A percentile compares a stretch with the other conserved stretches of the same genome.
Conservation (phyloP, 805 yeast species). For the Kodamaea hsintzibuensis region DNA sequence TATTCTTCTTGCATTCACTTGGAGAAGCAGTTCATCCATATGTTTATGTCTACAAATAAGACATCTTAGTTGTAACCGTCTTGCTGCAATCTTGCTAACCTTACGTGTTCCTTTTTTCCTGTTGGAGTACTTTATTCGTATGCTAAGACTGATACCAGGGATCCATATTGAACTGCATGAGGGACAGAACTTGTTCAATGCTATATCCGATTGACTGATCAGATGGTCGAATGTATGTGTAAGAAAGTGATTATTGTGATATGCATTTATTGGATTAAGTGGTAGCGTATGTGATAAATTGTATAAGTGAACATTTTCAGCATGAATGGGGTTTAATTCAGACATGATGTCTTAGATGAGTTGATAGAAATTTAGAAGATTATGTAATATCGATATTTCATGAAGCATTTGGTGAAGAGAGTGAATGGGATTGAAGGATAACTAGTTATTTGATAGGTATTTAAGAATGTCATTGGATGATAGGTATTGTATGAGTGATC, state of each 20-base stretch:
- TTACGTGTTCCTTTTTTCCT: constrained; percentile 1
- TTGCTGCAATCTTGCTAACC: constrained; percentile 9
- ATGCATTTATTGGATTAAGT: constrained; percentile 25
- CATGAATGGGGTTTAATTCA: constrained; percentile 10
- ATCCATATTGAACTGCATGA: constrained; percentile 33
- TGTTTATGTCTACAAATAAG: constrained; percentile 19
- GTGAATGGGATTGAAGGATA: no score
- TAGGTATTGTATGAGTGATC: no score
- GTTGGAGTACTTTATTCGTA: constrained; percentile 21
- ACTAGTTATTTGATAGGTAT: no score
- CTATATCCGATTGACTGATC: constrained; percentile 29
- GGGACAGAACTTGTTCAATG: constrained; percentile 28
- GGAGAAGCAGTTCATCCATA: constrained; percentile 13
- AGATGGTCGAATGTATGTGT: constrained; percentile 22
- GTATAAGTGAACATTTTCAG: constrained; percentile 29
- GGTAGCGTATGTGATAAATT: constrained; percentile 31
- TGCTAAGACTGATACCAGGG: constrained; percentile 35
- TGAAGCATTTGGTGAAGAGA: no score
- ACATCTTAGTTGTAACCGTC: constrained; percentile 19
- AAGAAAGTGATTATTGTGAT: constrained; percentile 24
- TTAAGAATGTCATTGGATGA: no score
- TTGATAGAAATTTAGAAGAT: background rate
- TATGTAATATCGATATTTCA: background rate
- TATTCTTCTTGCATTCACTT: constrained; percentile 9
- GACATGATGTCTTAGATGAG: constrained; percentile 1